phyloP scores from a whole-genome alignment of 1,284 basidiomycete genomes.

The Phylloporus sp. region DNA sequence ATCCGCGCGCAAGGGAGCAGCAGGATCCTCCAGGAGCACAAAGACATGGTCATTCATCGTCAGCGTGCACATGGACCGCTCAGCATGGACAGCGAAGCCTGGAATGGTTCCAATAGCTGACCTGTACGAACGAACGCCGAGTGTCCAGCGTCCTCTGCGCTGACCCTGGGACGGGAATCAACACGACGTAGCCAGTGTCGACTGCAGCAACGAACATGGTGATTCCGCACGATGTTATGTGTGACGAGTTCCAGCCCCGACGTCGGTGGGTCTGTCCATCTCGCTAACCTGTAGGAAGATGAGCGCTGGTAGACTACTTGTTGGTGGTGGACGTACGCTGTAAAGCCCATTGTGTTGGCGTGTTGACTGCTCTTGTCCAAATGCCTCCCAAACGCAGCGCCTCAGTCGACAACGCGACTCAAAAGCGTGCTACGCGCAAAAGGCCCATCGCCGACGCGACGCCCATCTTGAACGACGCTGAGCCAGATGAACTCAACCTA shows the following conservation, averaged over 20 bases:
- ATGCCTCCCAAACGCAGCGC: constrained; percentile 64
- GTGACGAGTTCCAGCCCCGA: constrained; percentile 70
- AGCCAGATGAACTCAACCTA: constrained; percentile 48
- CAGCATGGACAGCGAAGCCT: constrained; percentile 58
- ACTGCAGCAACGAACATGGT: constrained; percentile 57
- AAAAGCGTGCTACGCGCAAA: constrained; percentile 32
- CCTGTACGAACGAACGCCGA: constrained; percentile 75
- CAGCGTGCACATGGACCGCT: constrained; percentile 74
- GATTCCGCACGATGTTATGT: constrained; percentile 74
- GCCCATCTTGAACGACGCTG: constrained; percentile 15
- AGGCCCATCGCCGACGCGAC: constrained; percentile 9
- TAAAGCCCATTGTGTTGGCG: constrained; percentile 64
- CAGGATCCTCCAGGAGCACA: constrained; percentile 76
- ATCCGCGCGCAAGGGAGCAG: constrained; percentile 70
- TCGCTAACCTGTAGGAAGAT: constrained; percentile 60
- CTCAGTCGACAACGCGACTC: constrained; percentile 21
- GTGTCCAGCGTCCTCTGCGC: constrained; percentile 67
- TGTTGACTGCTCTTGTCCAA: neutral
- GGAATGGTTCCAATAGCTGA: constrained; percentile 66
- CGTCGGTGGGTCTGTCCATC: constrained; percentile 81
- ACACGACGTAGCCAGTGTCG: constrained; percentile 23
- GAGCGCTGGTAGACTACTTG: constrained; percentile 9
- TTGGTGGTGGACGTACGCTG: constrained; percentile 52
- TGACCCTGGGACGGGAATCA: constrained; percentile 54
- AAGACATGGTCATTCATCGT: constrained; percentile 82